These are phyloP conservation scores for Penicillium ochrochloron DNA, from an alignment of 495 filamentous ascomycete species.

Conservation along the genomic window DNA sequence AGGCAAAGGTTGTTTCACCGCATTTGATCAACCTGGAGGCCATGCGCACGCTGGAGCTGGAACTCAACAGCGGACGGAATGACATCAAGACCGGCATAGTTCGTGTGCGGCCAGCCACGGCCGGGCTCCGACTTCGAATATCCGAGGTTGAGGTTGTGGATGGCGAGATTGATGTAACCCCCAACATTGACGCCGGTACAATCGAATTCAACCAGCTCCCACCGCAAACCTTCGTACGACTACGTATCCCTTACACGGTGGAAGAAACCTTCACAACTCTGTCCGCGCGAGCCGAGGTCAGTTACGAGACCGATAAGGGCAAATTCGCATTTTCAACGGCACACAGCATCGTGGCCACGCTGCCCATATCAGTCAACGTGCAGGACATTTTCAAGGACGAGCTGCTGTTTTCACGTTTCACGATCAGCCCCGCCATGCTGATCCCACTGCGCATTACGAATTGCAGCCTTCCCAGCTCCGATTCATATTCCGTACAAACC, in stretches of 20 bases:
- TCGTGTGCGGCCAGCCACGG: conserved; percentile 78
- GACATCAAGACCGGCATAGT: conserved; percentile 69
- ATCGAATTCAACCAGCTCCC: conserved; percentile 66
- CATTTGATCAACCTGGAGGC: conserved; percentile 71
- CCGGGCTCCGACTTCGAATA: conserved; percentile 82
- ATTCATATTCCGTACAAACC: conserved; percentile 67
- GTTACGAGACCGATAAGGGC: conserved; percentile 75
- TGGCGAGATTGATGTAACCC: conserved; percentile 55
- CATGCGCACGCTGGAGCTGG: conserved; percentile 74
- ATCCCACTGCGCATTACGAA: conserved; percentile 75
- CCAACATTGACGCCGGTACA: conserved; percentile 66
- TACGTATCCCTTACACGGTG: conserved; percentile 82
- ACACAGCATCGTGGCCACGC: conserved; percentile 65
- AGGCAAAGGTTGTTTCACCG: conserved; percentile 51
- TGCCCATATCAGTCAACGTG: conserved; percentile 93
- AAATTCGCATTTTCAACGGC: conserved; percentile 69
- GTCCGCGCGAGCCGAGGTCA: conserved; percentile 74
- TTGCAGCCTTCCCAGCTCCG: conserved; percentile 71
- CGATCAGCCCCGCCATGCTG: conserved; percentile 74
- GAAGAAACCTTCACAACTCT: conserved; percentile 77
- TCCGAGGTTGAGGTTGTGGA: conserved; percentile 65
- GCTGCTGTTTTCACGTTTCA: conserved; percentile 85
- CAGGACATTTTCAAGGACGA: conserved; percentile 91
- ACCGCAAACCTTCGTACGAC: conserved; percentile 49
- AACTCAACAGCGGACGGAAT: conserved; percentile 77